Evolutionary conservation across 768 basidiomycete species (phyloP).

Genomic region (Floccularia luteovirens): DNA sequence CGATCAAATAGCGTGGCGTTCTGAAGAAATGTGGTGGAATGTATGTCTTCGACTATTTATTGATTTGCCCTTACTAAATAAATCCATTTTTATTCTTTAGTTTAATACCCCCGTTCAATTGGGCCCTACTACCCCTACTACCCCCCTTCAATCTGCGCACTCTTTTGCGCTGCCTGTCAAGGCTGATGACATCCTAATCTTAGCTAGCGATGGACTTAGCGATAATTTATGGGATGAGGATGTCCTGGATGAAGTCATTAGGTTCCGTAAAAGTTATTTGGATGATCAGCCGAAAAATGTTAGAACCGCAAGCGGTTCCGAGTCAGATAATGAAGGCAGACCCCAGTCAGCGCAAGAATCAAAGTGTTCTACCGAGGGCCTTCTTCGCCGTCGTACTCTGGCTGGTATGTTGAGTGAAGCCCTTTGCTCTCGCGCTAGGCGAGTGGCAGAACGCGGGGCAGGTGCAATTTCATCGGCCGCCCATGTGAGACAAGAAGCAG

Average conservation of each 20-base stretch:
- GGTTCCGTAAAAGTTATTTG: slow-evolving; percentile 32
- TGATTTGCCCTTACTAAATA: slow-evolving; percentile 1
- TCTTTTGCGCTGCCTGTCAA: neutral
- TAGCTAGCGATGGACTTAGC: slow-evolving; percentile 60
- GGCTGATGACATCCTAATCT: neutral
- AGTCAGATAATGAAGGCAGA: neutral
- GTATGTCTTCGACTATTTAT: slow-evolving; percentile 26
- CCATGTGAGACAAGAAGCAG: neutral
- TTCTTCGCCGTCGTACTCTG: slow-evolving; percentile 44
- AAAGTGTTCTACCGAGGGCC: slow-evolving; percentile 1
- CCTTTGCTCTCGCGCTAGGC: slow-evolving; percentile 68
- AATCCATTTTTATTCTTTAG: slow-evolving; percentile 6
- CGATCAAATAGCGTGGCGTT: slow-evolving; percentile 75
- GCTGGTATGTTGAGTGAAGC: slow-evolving; percentile 74
- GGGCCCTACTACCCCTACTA: slow-evolving; percentile 20
- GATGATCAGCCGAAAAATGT: slow-evolving; percentile 1
- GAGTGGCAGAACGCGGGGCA: slow-evolving; percentile 49
- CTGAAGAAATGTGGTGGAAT: slow-evolving; percentile 90
- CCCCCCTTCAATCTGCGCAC: neutral
- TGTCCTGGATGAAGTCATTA: slow-evolving; percentile 70
- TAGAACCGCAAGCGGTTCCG: too few species aligned
- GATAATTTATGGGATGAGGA: slow-evolving; percentile 91
- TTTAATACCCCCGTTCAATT: slow-evolving; percentile 43
- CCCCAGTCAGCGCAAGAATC: neutral
- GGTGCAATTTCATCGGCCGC: neutral